phyloP scores from a whole-genome alignment of 2,329 filamentous ascomycete genomes.

The Dactylellina parvicollis region DNA sequence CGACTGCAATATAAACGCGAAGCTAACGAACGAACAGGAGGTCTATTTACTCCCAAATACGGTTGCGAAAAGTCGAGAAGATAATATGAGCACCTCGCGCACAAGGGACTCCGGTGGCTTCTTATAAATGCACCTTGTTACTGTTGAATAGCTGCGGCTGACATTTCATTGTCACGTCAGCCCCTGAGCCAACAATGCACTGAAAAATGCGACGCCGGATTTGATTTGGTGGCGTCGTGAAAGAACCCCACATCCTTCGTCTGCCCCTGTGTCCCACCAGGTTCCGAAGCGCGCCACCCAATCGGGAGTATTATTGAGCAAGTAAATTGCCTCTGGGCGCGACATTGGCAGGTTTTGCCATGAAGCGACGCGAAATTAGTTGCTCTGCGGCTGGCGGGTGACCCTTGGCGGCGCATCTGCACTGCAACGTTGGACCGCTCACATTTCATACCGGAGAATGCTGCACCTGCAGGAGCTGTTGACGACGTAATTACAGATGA shows the following conservation, averaged over 20 bases:
- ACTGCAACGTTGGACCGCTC: background rate
- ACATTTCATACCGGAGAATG: no score
- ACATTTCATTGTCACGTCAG: slow-evolving; percentile 14
- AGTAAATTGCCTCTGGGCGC: slow-evolving; percentile 7
- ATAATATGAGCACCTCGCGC: background rate
- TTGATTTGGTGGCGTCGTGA: slow-evolving; percentile 24
- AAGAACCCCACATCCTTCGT: background rate
- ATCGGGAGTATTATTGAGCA: slow-evolving; percentile 2
- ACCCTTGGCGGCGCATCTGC: background rate
- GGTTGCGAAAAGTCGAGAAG: background rate
- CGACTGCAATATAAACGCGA: background rate
- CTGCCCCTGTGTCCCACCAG: slow-evolving; percentile 1
- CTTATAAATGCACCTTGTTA: no score
- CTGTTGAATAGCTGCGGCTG: slow-evolving; percentile 21
- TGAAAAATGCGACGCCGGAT: background rate
- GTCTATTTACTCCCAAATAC: no score
- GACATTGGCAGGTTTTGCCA: slow-evolving; percentile 4
- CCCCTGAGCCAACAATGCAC: slow-evolving; percentile 37
- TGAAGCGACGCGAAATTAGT: background rate
- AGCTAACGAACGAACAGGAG: slow-evolving; percentile 5
- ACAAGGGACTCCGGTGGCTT: background rate
- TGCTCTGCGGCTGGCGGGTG: background rate
- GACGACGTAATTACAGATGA: no score
- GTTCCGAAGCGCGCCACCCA: slow-evolving; percentile 41
- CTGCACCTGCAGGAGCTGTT: no score